These are phyloP conservation scores for Marvania coccoides DNA, from an alignment of 139 green algal species.

Conservation along the genomic window DNA sequence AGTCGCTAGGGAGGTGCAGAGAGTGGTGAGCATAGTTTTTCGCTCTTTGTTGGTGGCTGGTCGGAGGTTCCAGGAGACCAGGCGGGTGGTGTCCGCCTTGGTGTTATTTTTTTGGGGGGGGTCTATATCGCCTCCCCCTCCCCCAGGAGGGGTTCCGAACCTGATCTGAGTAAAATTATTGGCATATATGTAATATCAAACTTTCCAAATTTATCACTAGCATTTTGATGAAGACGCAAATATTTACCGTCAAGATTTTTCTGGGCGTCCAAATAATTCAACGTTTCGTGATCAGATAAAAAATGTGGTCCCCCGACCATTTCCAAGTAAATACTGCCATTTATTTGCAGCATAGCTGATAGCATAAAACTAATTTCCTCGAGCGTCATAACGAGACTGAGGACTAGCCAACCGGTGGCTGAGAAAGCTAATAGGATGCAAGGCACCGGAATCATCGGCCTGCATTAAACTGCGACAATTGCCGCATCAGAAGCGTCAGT, in stretches of 20 bases:
- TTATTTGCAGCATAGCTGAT: constrained; percentile 17
- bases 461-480: no score
- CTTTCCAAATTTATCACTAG: constrained; percentile 9
- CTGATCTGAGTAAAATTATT: no score
- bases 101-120: no score
- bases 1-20: no score
- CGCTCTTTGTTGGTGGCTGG: no score
- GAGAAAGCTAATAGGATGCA: constrained; percentile 28
- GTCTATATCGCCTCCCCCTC: no score
- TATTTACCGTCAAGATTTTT: neutral
- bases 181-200: constrained; percentile 24
- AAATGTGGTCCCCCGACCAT: neutral
- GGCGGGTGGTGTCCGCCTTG: no score
- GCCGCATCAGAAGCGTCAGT: no score
- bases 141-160: no score
- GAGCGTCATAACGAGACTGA: constrained; percentile 34
- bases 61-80: no score
- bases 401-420: constrained; percentile 18
- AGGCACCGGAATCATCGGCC: no score
- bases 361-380: constrained; percentile 41
- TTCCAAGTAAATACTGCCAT: constrained; percentile 36
- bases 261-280: constrained; percentile 19
- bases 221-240: constrained; percentile 18
- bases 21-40: no score
- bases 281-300: constrained; percentile 34